Conservation (phyloP, 495 filamentous ascomycete genomes). For the Aspergillus asperescens region DNA sequence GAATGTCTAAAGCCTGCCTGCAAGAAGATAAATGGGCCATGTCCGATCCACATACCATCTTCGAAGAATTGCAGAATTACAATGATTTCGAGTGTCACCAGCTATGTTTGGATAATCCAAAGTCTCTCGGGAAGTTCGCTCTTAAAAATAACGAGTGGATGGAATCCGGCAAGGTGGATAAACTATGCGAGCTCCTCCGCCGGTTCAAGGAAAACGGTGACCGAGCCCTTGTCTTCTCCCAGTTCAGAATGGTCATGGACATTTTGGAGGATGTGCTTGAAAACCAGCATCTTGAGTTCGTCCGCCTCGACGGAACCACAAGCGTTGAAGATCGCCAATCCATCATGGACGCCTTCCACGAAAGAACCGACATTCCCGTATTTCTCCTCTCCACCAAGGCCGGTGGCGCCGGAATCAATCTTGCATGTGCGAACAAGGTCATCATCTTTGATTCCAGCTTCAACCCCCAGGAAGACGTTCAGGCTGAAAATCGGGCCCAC, state of each 20-base stretch:
- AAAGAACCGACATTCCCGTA: conserved; percentile 70
- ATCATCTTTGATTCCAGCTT: conserved; percentile 94
- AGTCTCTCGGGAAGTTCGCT: conserved; percentile 62
- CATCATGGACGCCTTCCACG: conserved; percentile 75
- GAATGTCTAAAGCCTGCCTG: conserved; percentile 73
- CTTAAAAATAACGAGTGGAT: conserved; percentile 78
- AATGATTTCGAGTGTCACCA: conserved; percentile 80
- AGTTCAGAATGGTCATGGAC: conserved; percentile 88
- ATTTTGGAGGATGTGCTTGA: conserved; percentile 80
- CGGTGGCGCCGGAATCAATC: conserved; percentile 90
- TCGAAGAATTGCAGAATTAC: conserved; percentile 64
- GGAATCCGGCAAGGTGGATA: conserved; percentile 83
- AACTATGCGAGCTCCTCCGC: conserved; percentile 65
- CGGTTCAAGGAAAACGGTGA: conserved; percentile 78
- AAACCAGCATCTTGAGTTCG: conserved; percentile 64
- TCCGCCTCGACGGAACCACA: conserved; percentile 80
- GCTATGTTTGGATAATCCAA: conserved; percentile 66
- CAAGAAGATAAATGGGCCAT: conserved; percentile 55
- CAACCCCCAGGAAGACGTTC: conserved; percentile 94
- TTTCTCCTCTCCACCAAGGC: conserved; percentile 92
- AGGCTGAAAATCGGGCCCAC: conserved; percentile 95
- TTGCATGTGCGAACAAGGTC: conserved; percentile 93
- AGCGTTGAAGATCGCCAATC: conserved; percentile 77
- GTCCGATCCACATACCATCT: conserved; percentile 59
- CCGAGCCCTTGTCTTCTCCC: conserved; percentile 80